These are phyloP conservation scores for Kodamaea sp. DNA, from an alignment of 1,139 yeast genomes.

Conservation along the genomic window DNA sequence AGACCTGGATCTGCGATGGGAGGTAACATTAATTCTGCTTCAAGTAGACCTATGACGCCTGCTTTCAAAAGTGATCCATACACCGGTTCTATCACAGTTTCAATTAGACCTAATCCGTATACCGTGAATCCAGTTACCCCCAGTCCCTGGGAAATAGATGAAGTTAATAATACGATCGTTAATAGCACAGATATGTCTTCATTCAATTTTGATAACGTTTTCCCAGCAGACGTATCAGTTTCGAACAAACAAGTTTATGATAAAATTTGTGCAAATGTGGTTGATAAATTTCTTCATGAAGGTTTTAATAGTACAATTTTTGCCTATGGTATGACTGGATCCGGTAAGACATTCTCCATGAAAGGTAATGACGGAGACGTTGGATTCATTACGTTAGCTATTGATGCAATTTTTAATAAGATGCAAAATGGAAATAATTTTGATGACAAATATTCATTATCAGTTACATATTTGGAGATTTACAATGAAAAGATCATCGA, in stretches of 20 bases:
- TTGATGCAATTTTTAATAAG: slow-evolving; percentile 58
- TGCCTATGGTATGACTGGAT: slow-evolving; percentile 95
- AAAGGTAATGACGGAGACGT: slow-evolving; percentile 66
- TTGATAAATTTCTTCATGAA: slow-evolving; percentile 58
- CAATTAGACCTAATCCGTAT: slow-evolving; percentile 53
- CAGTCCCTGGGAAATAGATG: slow-evolving; percentile 44
- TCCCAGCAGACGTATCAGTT: slow-evolving; percentile 42
- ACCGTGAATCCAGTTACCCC: slow-evolving; percentile 22
- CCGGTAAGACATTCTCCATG: slow-evolving; percentile 93
- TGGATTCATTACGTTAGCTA: slow-evolving; percentile 77
- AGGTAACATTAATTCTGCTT: slow-evolving; percentile 4
- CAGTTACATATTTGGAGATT: slow-evolving; percentile 77
- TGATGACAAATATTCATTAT: slow-evolving; percentile 39
- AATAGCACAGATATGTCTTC: slow-evolving; percentile 50
- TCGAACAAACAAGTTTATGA: slow-evolving; percentile 60
- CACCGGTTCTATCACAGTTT: slow-evolving; percentile 49
- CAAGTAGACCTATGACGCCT: slow-evolving; percentile 40
- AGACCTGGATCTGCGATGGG: slow-evolving; percentile 42
- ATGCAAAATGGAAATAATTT: slow-evolving; percentile 24
- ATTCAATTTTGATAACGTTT: slow-evolving; percentile 76
- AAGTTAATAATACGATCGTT: slow-evolving; percentile 37
- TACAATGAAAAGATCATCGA: slow-evolving; percentile 86
- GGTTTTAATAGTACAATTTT: slow-evolving; percentile 89
- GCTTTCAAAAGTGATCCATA: slow-evolving; percentile 36
- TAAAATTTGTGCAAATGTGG: slow-evolving; percentile 56